phyloP scores from a whole-genome alignment of 2,329 filamentous ascomycete species.

The Hypomyces rosellus region DNA sequence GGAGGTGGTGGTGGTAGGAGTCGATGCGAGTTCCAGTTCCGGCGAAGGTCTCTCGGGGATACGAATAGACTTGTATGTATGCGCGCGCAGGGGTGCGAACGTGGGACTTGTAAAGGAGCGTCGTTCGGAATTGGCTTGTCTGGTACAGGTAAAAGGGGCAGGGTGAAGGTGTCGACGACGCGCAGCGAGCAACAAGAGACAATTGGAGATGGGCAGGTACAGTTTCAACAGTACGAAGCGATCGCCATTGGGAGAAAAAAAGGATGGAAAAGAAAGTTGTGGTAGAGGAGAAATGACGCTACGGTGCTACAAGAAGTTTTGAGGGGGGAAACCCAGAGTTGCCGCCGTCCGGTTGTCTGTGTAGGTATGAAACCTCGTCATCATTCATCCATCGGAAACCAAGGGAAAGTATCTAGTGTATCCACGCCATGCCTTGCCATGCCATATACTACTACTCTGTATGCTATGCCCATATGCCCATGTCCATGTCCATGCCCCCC shows the following conservation, averaged over 20 bases:
- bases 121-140: constrained; percentile 10
- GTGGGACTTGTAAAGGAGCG: constrained; percentile 5
- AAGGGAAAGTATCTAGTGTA: too few relatives aligned
- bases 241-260: constrained; percentile 2
- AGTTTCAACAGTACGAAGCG: constrained; percentile 3
- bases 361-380: not conserved
- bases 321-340: not conserved
- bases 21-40: not conserved
- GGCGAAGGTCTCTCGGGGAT: not conserved
- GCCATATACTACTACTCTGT: too few relatives aligned
- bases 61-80: not conserved
- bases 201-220: too few relatives aligned
- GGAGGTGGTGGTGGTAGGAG: not conserved
- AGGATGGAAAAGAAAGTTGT: not conserved
- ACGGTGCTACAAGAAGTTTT: constrained; percentile 2
- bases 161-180: constrained; percentile 3
- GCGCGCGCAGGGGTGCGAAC: not conserved
- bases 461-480: too few relatives aligned
- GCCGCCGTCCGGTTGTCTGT: not conserved
- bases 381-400: not conserved
- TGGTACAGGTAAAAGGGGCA: constrained; percentile 1
- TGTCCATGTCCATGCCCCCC: too few relatives aligned
- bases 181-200: not conserved
- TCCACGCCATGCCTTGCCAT: too few relatives aligned
- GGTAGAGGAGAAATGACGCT: constrained; percentile 7